A percentile compares a stretch with the other conserved stretches of the same genome.
phyloP scores from a whole-genome alignment of 1,284 basidiomycete genomes.

The Rhodotorula sp. region DNA sequence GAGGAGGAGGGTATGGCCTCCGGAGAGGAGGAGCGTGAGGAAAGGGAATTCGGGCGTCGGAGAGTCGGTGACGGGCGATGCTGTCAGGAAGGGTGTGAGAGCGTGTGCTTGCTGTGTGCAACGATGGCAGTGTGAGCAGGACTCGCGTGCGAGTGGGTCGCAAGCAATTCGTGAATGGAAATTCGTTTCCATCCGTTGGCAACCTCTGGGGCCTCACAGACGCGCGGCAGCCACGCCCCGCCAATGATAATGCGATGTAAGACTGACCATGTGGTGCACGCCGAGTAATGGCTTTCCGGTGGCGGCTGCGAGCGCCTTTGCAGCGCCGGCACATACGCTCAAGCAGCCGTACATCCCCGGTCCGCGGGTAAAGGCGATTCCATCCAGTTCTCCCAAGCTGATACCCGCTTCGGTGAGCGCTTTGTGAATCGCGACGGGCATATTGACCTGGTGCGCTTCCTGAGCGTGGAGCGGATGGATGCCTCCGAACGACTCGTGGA shows the following conservation, averaged over 20 bases:
- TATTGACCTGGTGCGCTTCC: slow-evolving; percentile 59
- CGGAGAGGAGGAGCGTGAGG: slow-evolving; percentile 79
- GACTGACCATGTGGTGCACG: slow-evolving; percentile 85
- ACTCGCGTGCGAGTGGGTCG: too few relatives aligned
- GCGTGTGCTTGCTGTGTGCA: slow-evolving; percentile 79
- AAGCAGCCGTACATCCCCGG: slow-evolving; percentile 83
- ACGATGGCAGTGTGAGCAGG: background rate
- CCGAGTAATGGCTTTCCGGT: slow-evolving; percentile 76
- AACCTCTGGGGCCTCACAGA: too few relatives aligned
- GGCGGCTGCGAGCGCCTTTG: slow-evolving; percentile 75
- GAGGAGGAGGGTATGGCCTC: slow-evolving; percentile 85
- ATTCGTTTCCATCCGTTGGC: too few relatives aligned
- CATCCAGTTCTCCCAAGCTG: slow-evolving; percentile 66
- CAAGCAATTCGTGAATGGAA: too few relatives aligned
- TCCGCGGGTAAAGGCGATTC: slow-evolving; percentile 85
- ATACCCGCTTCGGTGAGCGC: slow-evolving; percentile 68
- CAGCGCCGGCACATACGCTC: slow-evolving; percentile 70
- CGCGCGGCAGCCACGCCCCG: too few relatives aligned
- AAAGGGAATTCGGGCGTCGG: slow-evolving; percentile 71
- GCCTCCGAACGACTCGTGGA: slow-evolving; percentile 71
- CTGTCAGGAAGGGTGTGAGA: slow-evolving; percentile 75
- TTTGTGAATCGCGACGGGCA: slow-evolving; percentile 69
- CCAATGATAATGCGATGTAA: too few relatives aligned
- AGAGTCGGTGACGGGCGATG: slow-evolving; percentile 48
- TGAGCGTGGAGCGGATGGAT: slow-evolving; percentile 67